Conservation (phyloP, 2,329 filamentous ascomycete genomes). For the Fusarium secorum region DNA sequence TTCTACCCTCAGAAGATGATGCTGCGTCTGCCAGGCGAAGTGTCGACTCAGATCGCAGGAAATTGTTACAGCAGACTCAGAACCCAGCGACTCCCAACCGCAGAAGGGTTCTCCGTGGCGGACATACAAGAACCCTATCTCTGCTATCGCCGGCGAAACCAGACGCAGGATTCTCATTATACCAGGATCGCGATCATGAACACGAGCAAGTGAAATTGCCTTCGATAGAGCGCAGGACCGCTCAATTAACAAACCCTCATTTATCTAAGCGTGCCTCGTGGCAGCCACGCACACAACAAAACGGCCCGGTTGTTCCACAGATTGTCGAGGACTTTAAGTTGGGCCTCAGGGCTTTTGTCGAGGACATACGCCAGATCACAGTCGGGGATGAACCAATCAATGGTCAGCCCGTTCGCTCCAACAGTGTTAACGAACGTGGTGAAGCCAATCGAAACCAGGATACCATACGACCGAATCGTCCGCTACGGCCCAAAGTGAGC, state of each 20-base stretch:
- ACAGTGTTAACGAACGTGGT: slow-evolving; percentile 32
- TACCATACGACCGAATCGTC: slow-evolving; percentile 55
- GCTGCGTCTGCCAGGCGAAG: slow-evolving; percentile 50
- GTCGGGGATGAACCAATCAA: slow-evolving; percentile 90
- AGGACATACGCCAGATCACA: slow-evolving; percentile 93
- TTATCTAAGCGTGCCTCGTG: slow-evolving; percentile 66
- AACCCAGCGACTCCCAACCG: slow-evolving; percentile 52
- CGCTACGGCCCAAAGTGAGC: slow-evolving; percentile 53
- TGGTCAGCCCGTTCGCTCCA: slow-evolving; percentile 49
- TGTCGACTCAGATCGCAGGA: slow-evolving; percentile 76
- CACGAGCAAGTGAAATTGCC: slow-evolving; percentile 40
- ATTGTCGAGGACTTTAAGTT: slow-evolving; percentile 89
- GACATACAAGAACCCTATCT: slow-evolving; percentile 73
- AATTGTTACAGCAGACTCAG: slow-evolving; percentile 64
- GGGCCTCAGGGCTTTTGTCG: slow-evolving; percentile 92
- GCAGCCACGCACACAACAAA: slow-evolving; percentile 61
- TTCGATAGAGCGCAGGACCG: slow-evolving; percentile 43
- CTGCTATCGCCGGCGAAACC: slow-evolving; percentile 75
- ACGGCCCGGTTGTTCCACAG: slow-evolving; percentile 67
- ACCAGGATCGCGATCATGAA: slow-evolving; percentile 49
- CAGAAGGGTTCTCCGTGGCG: slow-evolving; percentile 73
- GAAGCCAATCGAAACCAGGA: slow-evolving; percentile 51
- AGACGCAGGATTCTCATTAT: slow-evolving; percentile 53
- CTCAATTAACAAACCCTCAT: slow-evolving; percentile 50
- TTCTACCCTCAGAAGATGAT: slow-evolving; percentile 42